A percentile compares a stretch with the other conserved stretches of the same genome.
These are phyloP conservation scores for Sinapis alba DNA, from an alignment of 441 rosid species.

Conservation along the genomic window DNA sequence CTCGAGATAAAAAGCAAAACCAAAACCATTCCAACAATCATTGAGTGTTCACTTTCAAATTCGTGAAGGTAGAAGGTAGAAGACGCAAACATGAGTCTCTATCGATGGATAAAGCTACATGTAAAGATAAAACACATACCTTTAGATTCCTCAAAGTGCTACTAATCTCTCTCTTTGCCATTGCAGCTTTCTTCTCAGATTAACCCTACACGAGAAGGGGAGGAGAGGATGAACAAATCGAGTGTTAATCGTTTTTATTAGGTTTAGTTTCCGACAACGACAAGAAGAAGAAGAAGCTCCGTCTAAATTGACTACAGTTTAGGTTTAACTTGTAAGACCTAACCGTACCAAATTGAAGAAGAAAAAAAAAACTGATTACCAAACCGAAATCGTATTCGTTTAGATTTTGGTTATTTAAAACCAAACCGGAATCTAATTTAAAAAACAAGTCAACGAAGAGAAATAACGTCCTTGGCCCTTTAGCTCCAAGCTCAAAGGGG, in stretches of 20 bases:
- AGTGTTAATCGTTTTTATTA: neutral
- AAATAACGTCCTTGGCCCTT: neutral
- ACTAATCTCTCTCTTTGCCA: slow-evolving; percentile 92
- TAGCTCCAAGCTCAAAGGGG: neutral
- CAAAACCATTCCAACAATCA: too few relatives aligned
- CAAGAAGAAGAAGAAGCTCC: neutral
- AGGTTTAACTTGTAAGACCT: neutral
- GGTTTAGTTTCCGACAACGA: slow-evolving; percentile 10
- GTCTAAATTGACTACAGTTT: neutral
- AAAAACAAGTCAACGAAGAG: neutral
- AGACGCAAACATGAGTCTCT: neutral
- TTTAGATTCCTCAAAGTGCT: slow-evolving; percentile 82
- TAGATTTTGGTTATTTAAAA: neutral
- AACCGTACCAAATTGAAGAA: slow-evolving; percentile 4
- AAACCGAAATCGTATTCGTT: slow-evolving; percentile 22
- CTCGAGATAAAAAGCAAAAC: too few relatives aligned
- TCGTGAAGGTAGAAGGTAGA: too few relatives aligned
- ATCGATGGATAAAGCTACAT: neutral
- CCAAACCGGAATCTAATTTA: neutral
- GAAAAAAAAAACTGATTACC: neutral
- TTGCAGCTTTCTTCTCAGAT: slow-evolving; percentile 30
- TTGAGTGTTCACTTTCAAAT: too few relatives aligned
- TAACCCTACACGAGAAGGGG: slow-evolving; percentile 12
- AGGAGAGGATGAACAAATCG: neutral
- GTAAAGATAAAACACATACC: slow-evolving; percentile 45